Base-by-base conservation (phyloP, 2,329 filamentous ascomycete genomes). In the Talaromyces pinophilus region DNA sequence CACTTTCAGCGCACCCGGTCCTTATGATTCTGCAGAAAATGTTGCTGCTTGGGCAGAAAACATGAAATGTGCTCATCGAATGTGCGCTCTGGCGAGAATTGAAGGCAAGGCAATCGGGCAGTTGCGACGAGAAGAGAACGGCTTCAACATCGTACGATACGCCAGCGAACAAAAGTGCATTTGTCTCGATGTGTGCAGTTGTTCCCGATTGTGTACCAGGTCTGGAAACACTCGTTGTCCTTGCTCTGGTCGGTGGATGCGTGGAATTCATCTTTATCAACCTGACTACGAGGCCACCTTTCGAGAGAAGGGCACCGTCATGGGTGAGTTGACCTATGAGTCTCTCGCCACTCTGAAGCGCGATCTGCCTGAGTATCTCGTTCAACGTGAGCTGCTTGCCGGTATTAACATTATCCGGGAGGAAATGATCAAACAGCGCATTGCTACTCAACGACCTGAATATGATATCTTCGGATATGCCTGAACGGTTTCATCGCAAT, bases 101-200 rank as follows among this genome's bases (percentile, higher is more conserved):
- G 73, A 78, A 55, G 72, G 76, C n/a, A 75, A 71, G 62, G 67
- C 69, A 13, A 67, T 80, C 35, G 79, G 79, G 17, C 75, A 80
- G 6, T 64, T 73, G 30, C 75, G 78, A 10, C 73, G 72, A 15
- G 70, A 72, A 28, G 46, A 65, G 50, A 57, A 67, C 33, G 69
- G 76, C 25, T 67, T 70, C 19, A 67, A 68, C 19, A 67, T 78
- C 19, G 68, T 75, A 38, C 61, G 71, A 19, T 72, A 76, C 54
- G 70, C 72, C 13, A 75, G 72, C 13, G 71, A 76, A 54, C 70
- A 69, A 48, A 78, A 76, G 42, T 81, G 79, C 63, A 73, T 79
- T 52, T 81, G 79, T 67, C 67, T 69, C 15, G 69, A 71, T 1
- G 61, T 69, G 57, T 80, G 79, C 62, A 67, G 61, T 22, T 81